Base-by-base conservation (phyloP, 768 basidiomycete species). In the Candolleomyces aberdarensis region DNA sequence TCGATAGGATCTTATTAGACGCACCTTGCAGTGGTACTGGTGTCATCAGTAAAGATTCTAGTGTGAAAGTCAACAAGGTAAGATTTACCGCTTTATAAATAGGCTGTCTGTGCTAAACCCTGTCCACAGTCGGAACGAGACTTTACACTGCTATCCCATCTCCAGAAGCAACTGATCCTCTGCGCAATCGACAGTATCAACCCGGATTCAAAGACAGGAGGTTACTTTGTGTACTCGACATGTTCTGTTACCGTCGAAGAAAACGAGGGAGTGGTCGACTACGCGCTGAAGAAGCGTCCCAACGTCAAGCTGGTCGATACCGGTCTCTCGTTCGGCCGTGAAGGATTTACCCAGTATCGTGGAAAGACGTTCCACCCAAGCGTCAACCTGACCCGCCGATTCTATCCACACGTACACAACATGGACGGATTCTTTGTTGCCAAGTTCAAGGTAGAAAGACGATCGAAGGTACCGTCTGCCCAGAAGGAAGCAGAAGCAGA, bases 361-460 rank as follows among this genome's bases (percentile, higher is more conserved):
- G 97, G 96, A 20, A 98, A 96, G 82, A 83, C 75, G 32, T 98
- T 98, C 76, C 81, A 87, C 71, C 80, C 89, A 39, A 90, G 84
- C 64, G 72, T 99, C 67, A 81, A 78, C 63, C 74, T 96, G 64
- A 97, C 97, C 19, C 79, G 94, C 66, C 80, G 97, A 62, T 96
- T 94, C 74, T 96, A 95, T 71, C 92, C 96, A 15, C 96, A 98
- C 74, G 95, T 97, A 67, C 96, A 98, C 77, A 99, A 99, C 75
- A 97, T 98, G 96, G 97, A 99, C 72, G 97, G 97, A 5, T 99
- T 99, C 83, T 99, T 84, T 73, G 96, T 98, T 58, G 96, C 96
- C 61, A 98, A 98, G 75, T 93, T 99, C 83, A 96, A 92, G 75
- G 88, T 98, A n/a, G 89, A 86, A 71, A 92, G 86, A 74, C 82